A percentile compares a stretch with the other conserved stretches of the same genome.
Evolutionary conservation across 2,329 filamentous ascomycete species (phyloP).

Genomic region (Thelonectria olida): DNA sequence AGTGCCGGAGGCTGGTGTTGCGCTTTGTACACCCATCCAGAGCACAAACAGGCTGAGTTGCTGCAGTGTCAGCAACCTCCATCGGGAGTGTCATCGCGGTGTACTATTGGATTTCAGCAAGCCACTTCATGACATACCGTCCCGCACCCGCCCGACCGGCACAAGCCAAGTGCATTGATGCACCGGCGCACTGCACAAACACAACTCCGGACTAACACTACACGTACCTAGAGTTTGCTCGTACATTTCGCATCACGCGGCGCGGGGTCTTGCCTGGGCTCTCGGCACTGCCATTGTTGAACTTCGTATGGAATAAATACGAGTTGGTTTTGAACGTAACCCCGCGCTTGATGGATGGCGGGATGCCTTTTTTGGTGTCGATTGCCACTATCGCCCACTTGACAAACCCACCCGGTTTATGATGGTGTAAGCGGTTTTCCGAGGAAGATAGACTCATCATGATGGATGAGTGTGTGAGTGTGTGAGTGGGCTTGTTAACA

Average conservation of each 20-base stretch:
- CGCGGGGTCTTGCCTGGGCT: no score
- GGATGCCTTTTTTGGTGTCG: constrained; percentile 8
- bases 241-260: constrained; percentile 10
- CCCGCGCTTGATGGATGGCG: constrained; percentile 8
- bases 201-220: neutral
- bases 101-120: neutral
- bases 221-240: neutral
- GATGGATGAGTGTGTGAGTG: neutral
- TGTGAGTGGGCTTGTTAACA: constrained; percentile 15
- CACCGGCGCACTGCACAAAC: neutral
- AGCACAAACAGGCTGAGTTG: neutral
- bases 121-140: neutral
- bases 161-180: neutral
- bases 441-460: neutral
- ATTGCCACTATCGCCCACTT: neutral
- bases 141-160: neutral
- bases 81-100: neutral
- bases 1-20: neutral
- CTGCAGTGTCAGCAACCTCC: neutral
- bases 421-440: neutral
- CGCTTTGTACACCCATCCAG: neutral
- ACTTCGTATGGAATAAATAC: constrained; percentile 12
- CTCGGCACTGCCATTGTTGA: neutral
- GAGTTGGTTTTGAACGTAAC: neutral
- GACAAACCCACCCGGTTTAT: neutral